phyloP scores from a whole-genome alignment of 768 basidiomycete genomes.

The Hortiboletus campestris region DNA sequence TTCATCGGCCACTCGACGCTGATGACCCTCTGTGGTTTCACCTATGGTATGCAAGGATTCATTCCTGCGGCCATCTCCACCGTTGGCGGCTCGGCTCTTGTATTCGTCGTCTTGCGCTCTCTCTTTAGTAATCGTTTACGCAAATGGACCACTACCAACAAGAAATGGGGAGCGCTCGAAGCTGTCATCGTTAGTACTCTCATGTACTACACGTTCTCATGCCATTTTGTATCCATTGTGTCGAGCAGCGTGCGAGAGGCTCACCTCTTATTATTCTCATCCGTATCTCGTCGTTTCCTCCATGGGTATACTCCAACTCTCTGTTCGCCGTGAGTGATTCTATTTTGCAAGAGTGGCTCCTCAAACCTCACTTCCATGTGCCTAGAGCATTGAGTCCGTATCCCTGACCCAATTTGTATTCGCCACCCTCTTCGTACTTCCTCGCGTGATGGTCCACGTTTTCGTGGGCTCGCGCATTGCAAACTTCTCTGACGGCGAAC shows the following conservation, averaged over 20 bases:
- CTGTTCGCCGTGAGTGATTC: conserved; percentile 64
- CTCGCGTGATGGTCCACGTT: conserved; percentile 68
- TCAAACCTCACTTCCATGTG: conserved; percentile 2
- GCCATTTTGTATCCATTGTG: not conserved
- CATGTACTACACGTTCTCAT: not conserved
- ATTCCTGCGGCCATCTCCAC: conserved; percentile 61
- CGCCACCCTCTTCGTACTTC: conserved; percentile 69
- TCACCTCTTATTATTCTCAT: conserved; percentile 81
- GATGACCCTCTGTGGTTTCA: conserved; percentile 73
- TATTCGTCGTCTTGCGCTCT: conserved; percentile 59
- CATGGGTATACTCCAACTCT: conserved; percentile 85
- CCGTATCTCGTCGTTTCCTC: conserved; percentile 78
- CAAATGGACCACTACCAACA: conserved; percentile 58
- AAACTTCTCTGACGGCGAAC: conserved; percentile 70
- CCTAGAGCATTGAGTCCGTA: conserved; percentile 70
- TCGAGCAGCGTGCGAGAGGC: conserved; percentile 62
- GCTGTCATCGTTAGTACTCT: conserved; percentile 57
- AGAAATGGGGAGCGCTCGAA: conserved; percentile 78
- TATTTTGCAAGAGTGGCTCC: not conserved
- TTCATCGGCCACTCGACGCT: conserved; percentile 32
- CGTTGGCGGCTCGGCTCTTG: conserved; percentile 58
- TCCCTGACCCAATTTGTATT: conserved; percentile 71
- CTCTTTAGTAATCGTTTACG: conserved; percentile 56
- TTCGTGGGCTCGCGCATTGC: conserved; percentile 80
- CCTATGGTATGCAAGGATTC: conserved; percentile 79